Conservation (phyloP, 2,329 filamentous ascomycete species). For the Tolypocladium ophioglossoides region DNA sequence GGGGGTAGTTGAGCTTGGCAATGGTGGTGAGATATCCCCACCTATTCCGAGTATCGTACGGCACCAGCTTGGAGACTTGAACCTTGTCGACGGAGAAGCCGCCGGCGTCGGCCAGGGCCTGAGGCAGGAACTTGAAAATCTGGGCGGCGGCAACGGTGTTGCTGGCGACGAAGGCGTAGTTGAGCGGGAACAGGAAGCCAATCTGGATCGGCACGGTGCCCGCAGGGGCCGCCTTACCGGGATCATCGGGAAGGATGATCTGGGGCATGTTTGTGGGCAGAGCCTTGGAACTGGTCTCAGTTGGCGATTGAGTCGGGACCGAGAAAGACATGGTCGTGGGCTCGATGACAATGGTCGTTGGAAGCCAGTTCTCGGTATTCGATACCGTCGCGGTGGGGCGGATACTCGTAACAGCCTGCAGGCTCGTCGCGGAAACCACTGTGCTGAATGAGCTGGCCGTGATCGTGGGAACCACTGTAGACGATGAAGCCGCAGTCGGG, state of each 20-base stretch:
- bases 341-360: constrained; percentile 51
- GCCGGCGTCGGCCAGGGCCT: constrained; percentile 54
- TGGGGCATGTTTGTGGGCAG: constrained; percentile 61
- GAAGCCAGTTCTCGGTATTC: constrained; percentile 37
- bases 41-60: constrained; percentile 58
- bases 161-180: constrained; percentile 72
- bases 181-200: constrained; percentile 70
- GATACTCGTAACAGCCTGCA: constrained; percentile 26
- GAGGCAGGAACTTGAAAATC: constrained; percentile 70
- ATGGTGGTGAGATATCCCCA: constrained; percentile 76
- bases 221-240: constrained; percentile 39
- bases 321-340: constrained; percentile 25
- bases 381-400: constrained; percentile 31
- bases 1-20: constrained; percentile 58
- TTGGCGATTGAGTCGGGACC: constrained; percentile 18
- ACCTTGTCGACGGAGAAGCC: constrained; percentile 48
- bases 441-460: constrained; percentile 11
- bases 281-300: constrained; percentile 35
- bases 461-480: constrained; percentile 1
- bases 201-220: constrained; percentile 70
- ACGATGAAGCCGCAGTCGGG: background rate
- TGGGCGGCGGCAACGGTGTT: constrained; percentile 67
- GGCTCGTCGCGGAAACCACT: constrained; percentile 4
- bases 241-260: constrained; percentile 61
- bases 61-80: constrained; percentile 60